Conservation (phyloP, 148 eudicot species). For the Chenopodium album region DNA sequence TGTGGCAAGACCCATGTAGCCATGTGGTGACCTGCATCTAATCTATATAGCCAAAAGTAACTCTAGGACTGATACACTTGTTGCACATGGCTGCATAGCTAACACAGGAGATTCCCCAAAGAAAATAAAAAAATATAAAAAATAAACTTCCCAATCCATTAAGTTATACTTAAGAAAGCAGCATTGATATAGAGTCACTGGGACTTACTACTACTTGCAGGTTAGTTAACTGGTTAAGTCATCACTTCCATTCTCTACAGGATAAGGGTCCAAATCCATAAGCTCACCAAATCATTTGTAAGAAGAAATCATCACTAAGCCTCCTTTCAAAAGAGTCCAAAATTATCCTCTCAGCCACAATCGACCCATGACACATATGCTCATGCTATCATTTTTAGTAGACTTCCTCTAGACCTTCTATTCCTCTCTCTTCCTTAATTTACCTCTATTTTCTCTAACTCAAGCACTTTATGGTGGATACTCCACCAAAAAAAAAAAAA, state of each 20-base stretch:
- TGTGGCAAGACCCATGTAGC: not conserved
- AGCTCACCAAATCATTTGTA: not conserved
- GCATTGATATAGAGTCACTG: too few relatives aligned
- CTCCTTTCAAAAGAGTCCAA: not conserved
- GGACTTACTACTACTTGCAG: not conserved
- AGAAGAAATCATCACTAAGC: not conserved
- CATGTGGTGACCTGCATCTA: not conserved
- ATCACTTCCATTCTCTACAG: not conserved
- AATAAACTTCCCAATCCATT: not conserved
- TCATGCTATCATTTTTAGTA: too few relatives aligned
- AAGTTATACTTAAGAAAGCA: too few relatives aligned
- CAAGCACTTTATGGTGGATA: not conserved
- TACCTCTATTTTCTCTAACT: not conserved
- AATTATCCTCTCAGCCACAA: not conserved
- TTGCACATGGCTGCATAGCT: not conserved
- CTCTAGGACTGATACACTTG: not conserved
- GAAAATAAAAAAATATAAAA: not conserved
- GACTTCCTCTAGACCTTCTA: not conserved
- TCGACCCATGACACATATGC: too few relatives aligned
- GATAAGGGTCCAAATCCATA: not conserved
- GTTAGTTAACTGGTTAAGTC: not conserved
- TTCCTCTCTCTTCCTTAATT: not conserved
- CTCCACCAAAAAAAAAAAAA: too few relatives aligned
- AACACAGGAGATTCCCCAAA: not conserved
- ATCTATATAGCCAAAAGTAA: not conserved